Base-by-base conservation (phyloP, 129 eudicot genomes). In the Artemisia argyi region DNA sequence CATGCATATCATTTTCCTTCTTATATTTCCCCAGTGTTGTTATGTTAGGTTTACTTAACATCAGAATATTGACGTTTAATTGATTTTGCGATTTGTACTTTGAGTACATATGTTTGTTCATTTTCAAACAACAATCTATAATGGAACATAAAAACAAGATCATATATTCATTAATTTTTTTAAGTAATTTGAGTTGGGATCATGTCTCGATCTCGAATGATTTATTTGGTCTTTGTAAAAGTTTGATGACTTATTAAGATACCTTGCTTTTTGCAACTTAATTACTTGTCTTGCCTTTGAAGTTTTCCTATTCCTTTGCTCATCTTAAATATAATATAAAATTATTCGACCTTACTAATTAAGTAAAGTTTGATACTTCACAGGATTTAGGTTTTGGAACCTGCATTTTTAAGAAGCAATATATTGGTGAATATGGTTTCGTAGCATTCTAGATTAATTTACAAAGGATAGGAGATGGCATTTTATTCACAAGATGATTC, bases 381-480 rank as follows among this genome's bases (percentile, higher is more conserved):
- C 79, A 73, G 65, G 81, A 42, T 69, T 61, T 65, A 66, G 65
- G 76, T 72, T 20, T 55, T 62, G 61, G 61, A 52, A 71, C 60
- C 59, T 59, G 20, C 73, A 26, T 66, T 66, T 65, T 26, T 51
- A 59, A 54, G 73, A 66, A 50, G 72, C 81, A 61, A 79, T 73
- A 59, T 68, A 61, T 60, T 28, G 54, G 44, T 20, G 65, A 73
- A 44, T 58, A 80, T 82, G 96, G 30, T 75, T 51, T 63, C 70
- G 61, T 77, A 75, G 78, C 76, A 61, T 30, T 74, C 26, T 71
- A 63, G 61, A 51, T 64, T 1, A 24, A 58, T 62, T 50, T 19
- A 66, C 54, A 35, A 64, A 74, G 51, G 67, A 50, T 73, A 52
- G 64, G 60, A 78, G 48, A 91, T 91, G 96, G 92, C 92, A 7